Base-by-base conservation (phyloP, 202 grass and related monocot genomes). In the Setaria viridis region DNA sequence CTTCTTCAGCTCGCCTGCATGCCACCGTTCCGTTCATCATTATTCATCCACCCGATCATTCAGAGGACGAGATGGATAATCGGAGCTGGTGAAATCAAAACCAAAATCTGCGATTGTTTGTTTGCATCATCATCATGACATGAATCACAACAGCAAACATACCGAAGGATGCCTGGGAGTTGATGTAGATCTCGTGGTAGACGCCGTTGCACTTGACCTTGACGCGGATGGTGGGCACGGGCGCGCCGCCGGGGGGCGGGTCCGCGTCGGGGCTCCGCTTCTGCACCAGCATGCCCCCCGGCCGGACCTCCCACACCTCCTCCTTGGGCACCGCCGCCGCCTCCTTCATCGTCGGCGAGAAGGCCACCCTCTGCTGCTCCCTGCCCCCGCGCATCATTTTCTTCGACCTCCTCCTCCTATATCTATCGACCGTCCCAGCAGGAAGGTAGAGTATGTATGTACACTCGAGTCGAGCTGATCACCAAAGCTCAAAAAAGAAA, bases 231-330 rank as follows among this genome's bases (percentile, higher is more conserved):
- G 88, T 90, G 42, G 96, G 90, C 15, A 99, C 90, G 15, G 87
- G 90, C 1, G 88, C 82, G 72, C 85, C 94, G 30, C 85, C 90
- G 55, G 68, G 65, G 0, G 83, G 87, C 3, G 83, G 88, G 4
- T 92, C 95, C 15, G 91, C 66, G 35, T 98, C 96, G 1, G 76
- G 93, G 51, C 55, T 76, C 67, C 96, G 81, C 86, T 94, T 99
- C 90, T 99, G 96, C 41, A 99, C 96, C 62, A 99, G 86, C 96
- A 99, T 96, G 12, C 96, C 96, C 20, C 93, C 87, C 0, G 96
- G 96, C 15, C 91, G 80, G 54, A 99, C 96, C 91, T 99, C 96
- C 96, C 90, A 99, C 71, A 94, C 93, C 57, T 96, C 94, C 83
- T 94, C 88, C 92, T 62, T 87, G 77, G 68, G 80, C 69, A 42